phyloP scores from a whole-genome alignment of 1,284 basidiomycete species.

The Prillingera fragicola region DNA sequence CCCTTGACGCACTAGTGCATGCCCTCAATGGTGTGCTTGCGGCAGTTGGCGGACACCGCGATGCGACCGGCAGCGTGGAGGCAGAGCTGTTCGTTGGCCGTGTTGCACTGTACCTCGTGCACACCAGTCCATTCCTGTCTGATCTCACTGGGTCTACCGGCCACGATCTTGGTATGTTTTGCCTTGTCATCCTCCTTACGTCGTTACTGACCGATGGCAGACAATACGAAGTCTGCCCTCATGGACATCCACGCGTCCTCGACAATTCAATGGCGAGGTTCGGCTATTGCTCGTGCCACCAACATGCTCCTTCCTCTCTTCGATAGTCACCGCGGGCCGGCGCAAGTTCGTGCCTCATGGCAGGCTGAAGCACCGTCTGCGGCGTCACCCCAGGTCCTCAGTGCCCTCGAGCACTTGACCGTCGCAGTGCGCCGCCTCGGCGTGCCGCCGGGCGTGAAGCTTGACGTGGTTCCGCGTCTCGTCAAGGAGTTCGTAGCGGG shows the following conservation, averaged over 20 bases:
- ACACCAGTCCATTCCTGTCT: conserved; percentile 26
- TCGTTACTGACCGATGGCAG: conserved; percentile 9
- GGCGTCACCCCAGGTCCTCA: conserved; percentile 27
- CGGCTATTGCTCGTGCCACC: conserved; percentile 20
- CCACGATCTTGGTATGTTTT: conserved; percentile 19
- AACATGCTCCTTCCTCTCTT: conserved; percentile 26
- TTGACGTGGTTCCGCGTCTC: conserved; percentile 21
- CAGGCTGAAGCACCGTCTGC: conserved; percentile 29
- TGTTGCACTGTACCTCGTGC: conserved; percentile 38
- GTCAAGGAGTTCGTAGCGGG: conserved; percentile 22
- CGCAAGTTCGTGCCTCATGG: conserved; percentile 31
- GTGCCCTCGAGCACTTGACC: conserved; percentile 36
- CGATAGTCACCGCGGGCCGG: conserved; percentile 17
- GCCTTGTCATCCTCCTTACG: too few relatives aligned
- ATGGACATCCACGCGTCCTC: conserved; percentile 29
- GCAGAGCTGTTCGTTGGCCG: conserved; percentile 43
- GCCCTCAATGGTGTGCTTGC: conserved; percentile 29
- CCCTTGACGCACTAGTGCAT: conserved; percentile 25
- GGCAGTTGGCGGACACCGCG: conserved; percentile 17
- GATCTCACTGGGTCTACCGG: conserved; percentile 23
- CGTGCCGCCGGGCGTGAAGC: conserved; percentile 25
- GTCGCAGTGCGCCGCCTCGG: conserved; percentile 30
- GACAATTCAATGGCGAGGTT: conserved; percentile 26
- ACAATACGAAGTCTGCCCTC: conserved; percentile 12
- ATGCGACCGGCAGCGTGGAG: conserved; percentile 27